These are phyloP conservation scores for Euphorbia tirucalli DNA, from an alignment of 345 rosid genomes.

Conservation along the genomic window DNA sequence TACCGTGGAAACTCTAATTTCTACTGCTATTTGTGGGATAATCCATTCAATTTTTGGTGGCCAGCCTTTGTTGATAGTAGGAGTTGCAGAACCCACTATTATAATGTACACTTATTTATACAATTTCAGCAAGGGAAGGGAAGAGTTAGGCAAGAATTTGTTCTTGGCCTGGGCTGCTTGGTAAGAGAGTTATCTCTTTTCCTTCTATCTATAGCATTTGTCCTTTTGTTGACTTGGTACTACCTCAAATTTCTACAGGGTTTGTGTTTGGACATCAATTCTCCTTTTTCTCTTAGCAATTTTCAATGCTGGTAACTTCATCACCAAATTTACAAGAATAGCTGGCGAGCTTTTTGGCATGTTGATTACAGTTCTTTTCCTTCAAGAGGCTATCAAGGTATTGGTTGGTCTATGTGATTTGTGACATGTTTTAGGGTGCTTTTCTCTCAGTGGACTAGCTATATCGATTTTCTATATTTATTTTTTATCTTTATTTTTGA, in stretches of 20 bases:
- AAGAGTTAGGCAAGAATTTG: slow-evolving; percentile 52
- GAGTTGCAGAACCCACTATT: slow-evolving; percentile 88
- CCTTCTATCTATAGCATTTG: not conserved
- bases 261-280: slow-evolving; percentile 71
- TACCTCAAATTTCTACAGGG: slow-evolving; percentile 41
- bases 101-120: slow-evolving; percentile 86
- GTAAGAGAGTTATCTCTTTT: slow-evolving; percentile 31
- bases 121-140: slow-evolving; percentile 56
- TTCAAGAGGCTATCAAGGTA: slow-evolving; percentile 84
- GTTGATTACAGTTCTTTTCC: slow-evolving; percentile 71
- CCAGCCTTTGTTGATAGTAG: slow-evolving; percentile 76
- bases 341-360: slow-evolving; percentile 81
- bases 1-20: slow-evolving; percentile 72
- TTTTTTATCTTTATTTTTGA: slow-evolving; percentile 10
- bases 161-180: slow-evolving; percentile 82
- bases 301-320: slow-evolving; percentile 58
- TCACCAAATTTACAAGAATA: slow-evolving; percentile 63
- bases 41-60: slow-evolving; percentile 82
- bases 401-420: not conserved
- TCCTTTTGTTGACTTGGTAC: not conserved
- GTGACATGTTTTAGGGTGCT: not conserved
- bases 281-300: slow-evolving; percentile 63
- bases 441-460: not conserved
- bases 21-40: slow-evolving; percentile 78
- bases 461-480: not conserved